A percentile compares a stretch with the other conserved stretches of the same genome.
Evolutionary conservation across 2,329 filamentous ascomycete species (phyloP).

Genomic region (Xylaria sp.): DNA sequence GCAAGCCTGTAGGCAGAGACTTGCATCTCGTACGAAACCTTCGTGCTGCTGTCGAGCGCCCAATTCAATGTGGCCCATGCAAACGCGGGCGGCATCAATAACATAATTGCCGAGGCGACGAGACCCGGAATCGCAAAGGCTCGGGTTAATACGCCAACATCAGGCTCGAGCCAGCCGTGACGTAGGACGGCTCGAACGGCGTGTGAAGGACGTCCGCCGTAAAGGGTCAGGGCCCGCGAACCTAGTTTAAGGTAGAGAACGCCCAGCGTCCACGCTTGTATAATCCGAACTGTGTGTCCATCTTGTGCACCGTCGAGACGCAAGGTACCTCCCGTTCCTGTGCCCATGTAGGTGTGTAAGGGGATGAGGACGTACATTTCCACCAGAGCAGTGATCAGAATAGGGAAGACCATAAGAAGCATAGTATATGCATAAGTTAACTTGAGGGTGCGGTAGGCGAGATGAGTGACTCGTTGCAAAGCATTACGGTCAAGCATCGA

Average conservation of each 20-base stretch:
- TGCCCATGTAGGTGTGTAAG: slow-evolving; percentile 73
- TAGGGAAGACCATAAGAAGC: slow-evolving; percentile 79
- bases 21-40: slow-evolving; percentile 35
- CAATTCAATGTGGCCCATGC: slow-evolving; percentile 56
- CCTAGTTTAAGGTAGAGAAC: slow-evolving; percentile 87
- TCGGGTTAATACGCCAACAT: slow-evolving; percentile 78
- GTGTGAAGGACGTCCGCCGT: slow-evolving; percentile 71
- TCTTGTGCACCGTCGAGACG: slow-evolving; percentile 40
- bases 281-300: slow-evolving; percentile 77
- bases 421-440: slow-evolving; percentile 78
- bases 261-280: slow-evolving; percentile 93
- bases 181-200: slow-evolving; percentile 77
- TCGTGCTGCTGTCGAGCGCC: slow-evolving; percentile 32
- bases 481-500: slow-evolving; percentile 42
- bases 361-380: slow-evolving; percentile 91
- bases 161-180: slow-evolving; percentile 78
- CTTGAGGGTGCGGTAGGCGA: slow-evolving; percentile 45
- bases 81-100: slow-evolving; percentile 67
- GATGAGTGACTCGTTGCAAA: slow-evolving; percentile 38
- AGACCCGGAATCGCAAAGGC: slow-evolving; percentile 82
- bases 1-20: slow-evolving; percentile 60
- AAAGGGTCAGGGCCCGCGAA: slow-evolving; percentile 69
- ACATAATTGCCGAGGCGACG: slow-evolving; percentile 64
- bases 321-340: slow-evolving; percentile 34
- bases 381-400: slow-evolving; percentile 77